Conservation (phyloP, 176 grass and related monocot genomes). For the Oropetium thomaeum region DNA sequence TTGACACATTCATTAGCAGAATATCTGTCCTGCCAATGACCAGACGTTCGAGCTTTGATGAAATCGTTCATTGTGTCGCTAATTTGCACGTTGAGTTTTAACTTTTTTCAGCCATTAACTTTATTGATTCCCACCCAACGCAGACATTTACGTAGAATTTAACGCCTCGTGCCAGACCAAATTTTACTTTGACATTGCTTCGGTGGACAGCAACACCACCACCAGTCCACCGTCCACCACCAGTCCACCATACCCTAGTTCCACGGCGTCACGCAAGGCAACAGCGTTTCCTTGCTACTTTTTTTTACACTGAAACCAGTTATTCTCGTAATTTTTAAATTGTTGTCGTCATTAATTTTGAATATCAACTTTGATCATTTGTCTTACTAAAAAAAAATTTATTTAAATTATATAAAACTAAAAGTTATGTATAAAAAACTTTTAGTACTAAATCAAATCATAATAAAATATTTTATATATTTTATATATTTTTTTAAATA, state of each 20-base stretch:
- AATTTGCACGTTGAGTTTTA: neutral
- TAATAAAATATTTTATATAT: too few relatives aligned
- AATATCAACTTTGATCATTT: too few relatives aligned
- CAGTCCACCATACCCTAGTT: neutral
- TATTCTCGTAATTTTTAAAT: too few relatives aligned
- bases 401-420: too few relatives aligned
- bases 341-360: too few relatives aligned
- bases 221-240: neutral
- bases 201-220: constrained; percentile 1
- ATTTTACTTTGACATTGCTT: neutral
- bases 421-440: too few relatives aligned
- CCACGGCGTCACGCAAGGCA: constrained; percentile 19
- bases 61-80: neutral
- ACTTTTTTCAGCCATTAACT: neutral
- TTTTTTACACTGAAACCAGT: neutral
- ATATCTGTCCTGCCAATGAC: neutral
- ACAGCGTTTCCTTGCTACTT: neutral
- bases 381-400: too few relatives aligned
- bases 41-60: neutral
- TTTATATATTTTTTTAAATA: too few relatives aligned
- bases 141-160: neutral
- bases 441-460: too few relatives aligned
- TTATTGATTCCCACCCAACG: neutral
- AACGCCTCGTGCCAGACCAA: neutral
- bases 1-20: neutral